Evolutionary conservation across 306 rosid species (phyloP), one percentile per base, ranked within the genome.

Genomic region (Styphnolobium japonicum): DNA sequence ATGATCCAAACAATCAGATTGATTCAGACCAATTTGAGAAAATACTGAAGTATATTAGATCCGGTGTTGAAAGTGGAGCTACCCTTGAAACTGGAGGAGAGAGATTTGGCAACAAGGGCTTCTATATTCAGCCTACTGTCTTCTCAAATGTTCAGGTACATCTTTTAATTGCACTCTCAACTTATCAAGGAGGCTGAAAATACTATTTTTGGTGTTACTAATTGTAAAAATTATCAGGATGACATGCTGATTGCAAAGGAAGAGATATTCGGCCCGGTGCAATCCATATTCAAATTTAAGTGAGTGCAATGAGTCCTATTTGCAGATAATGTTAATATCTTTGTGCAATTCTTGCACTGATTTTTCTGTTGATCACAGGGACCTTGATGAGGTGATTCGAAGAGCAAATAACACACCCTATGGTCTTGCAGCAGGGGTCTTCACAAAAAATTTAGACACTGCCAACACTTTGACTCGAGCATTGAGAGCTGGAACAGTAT

Each of bases 191-290:
- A 67, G 7, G 22, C 36, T 45, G 51, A 66, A 33, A 11, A 8
- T 42, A 21, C 52, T 76, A 9, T 33, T 60, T 10, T 21, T 39
- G 25, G 31, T 76, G 8, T 43, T 25, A 70, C 48, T 84, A 14
- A 37, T 33, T 42, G 14, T 78, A 37, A 36, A 63, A 5, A 53
- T 29, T 53, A 33, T 71, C 78, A 90, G 98, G 98, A 91, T 85
- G 88, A 81, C 76, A 91, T 93, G 97, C 33, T 4, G 75, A 93
- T 93, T 23, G 98, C 98, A 18, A 65, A 49, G 78, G 98, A 93
- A 0, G 97, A 93, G 85, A 91, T 93, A 72, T 89, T 93, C 76
- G 98, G 97, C 29, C 97, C 94, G 0, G 97, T 93, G 76, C 98
- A 91, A 71, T 40, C 92, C 73, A 89, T 93, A 81, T 78, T 93